Base-by-base conservation (phyloP, 2,329 filamentous ascomycete genomes). In the Passalora sequoiae region DNA sequence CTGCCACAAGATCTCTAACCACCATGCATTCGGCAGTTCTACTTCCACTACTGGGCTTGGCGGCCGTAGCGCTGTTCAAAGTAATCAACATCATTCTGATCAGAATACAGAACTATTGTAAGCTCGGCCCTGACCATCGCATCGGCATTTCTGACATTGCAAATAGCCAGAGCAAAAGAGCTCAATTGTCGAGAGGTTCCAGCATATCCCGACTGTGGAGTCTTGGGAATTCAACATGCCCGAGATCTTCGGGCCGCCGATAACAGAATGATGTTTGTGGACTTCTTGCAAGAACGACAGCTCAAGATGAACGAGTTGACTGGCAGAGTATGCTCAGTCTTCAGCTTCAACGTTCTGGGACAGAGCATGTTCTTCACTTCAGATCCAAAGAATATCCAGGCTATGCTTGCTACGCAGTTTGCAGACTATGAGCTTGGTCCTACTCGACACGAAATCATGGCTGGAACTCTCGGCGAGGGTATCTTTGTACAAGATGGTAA, bases 351-450 rank as follows among this genome's bases (percentile, higher is more conserved):
- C 4, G 36, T 57, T 15, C 37, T 62, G 12, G 60, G 58, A 13
- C 55, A 58, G 15, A 51, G 46, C 5, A 43, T 54, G 12, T 54
- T 50, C 45, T 55, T 61, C 38, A 64, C 61, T 3, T 48, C 44
- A 19, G 61, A 65, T 30, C 61, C 62, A 1, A 58, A 60, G 46
- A 66, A 66, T 41, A 61, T 66, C 31, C 58, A 66, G 40, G 61
- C 62, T 15, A 47, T 65, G 38, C 53, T 65, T 15, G 61, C 62
- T 1, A 58, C 54, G 3, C 49, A 58, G 29, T 63, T 63, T 36
- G 36, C 45, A 3, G 62, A 65, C 40, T 65, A 52, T 35, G 56
- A 59, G 38, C 48, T 63, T 4, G 62, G 62, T 12, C 38, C 51
- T 0, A 44, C 49, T 6, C 46, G 62, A 12, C 44, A 53, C 22